Evolutionary conservation across 2,329 filamentous ascomycete species (phyloP), one percentile per base, ranked within the genome.

Genomic region (Metarhizium robertsii): DNA sequence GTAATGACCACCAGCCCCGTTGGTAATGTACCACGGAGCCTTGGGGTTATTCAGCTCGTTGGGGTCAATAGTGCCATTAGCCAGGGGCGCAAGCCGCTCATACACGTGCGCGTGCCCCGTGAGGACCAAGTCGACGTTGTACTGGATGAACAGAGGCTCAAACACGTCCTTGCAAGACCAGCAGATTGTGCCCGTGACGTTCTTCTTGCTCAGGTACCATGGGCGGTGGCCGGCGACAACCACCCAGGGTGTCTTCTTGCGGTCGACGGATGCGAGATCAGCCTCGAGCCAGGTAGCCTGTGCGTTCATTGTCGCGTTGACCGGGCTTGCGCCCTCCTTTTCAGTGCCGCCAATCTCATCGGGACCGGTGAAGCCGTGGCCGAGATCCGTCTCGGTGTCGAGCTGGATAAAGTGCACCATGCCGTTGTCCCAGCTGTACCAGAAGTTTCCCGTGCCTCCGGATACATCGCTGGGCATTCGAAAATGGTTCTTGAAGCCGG

Each of bases 211-310:
- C 7, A 71, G 69, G 65, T 80, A 81, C 77, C 77, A 76, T 0
- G 75, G 74, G 1, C 75, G 64, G 57, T 77, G 75, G 4, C 73
- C 74, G 2, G 67, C 62, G 14, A 66, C 63, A 30, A 66, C 51
- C 2, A 66, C 52, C 64, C 64, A 84, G 0, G 80, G 80, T 0
- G 80, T 84, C 0, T 80, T 69, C 2, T 61, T 67, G 51, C 80
- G 75, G 64, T 83, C 79, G 25, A 25, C 25, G 25, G 25, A 25
- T 25, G 25, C 25, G 25, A 25, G 25, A 25, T 25, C 25, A 25
- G 25, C 25, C 25, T 25, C 25, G 25, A 25, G 25, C 25, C 25
- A 25, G 25, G 25, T 25, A 25, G 25, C 25, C 25, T 25, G 25
- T 4, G 25, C 25, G 25, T 25, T 25, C 25, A 25, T 25, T 25